Base-by-base conservation (phyloP, 2,329 filamentous ascomycete species). In the Pestalotiopsis sp. region DNA sequence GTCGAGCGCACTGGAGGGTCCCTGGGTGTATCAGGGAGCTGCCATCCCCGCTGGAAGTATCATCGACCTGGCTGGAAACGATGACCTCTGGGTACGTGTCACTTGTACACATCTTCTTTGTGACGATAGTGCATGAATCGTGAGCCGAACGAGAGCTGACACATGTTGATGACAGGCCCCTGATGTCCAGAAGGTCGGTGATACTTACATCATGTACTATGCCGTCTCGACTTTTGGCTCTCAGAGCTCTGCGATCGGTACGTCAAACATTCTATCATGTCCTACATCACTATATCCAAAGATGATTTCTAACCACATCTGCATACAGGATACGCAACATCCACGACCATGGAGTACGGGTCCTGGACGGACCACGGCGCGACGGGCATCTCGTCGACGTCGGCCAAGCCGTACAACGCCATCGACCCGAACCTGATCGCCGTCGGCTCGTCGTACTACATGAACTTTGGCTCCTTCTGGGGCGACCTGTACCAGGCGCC, bases 391-490 rank as follows among this genome's bases (percentile, higher is more conserved):
- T 81, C 77, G 20, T 82, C 86, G 64, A 69, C 77, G 23, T 64
- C 77, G 14, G 72, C 78, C 25, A 84, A 82, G 68, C 67, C 77
- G 4, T 90, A 88, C 79, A 90, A 90, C 73, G 86, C 87, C 58
- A 90, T 93, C 73, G 92, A 90, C 73, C 78, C 82, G 2, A 88
- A 87, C 70, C 75, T 90, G 2, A 77, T 89, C 69, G 74, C 80
- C 12, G 81, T 78, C 2, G 80, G 79, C 45, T 78, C 77, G 14
- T 71, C 72, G 2, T 85, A 85, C 72, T 83, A 84, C 68, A 79
- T 90, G 75, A 88, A 83, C 69, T 93, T 92, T 71, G 91, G 91
- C 27, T 91, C 88, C 13, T 93, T 92, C 83, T 93, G 90, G 90
- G 77, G 80, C 6, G 86, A 90, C 74, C 83, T 93, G 69, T 91